Evolutionary conservation across 352 stramenopile genomes (phyloP).

Genomic region (Hyaloperonospora brassicae): DNA sequence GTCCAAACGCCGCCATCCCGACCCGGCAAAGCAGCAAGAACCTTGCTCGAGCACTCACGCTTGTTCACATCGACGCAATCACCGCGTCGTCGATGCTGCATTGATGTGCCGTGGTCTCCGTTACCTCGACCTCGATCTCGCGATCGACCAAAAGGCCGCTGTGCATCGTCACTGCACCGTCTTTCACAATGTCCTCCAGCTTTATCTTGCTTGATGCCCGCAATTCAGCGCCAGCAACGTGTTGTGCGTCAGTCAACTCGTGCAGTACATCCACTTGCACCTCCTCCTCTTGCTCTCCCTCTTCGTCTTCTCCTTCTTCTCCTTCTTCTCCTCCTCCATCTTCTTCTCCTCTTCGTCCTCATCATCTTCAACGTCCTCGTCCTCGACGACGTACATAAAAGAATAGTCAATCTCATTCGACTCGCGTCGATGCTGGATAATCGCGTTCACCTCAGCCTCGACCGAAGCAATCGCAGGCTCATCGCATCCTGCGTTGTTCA

Average conservation of each 20-base stretch:
- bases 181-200: conserved; percentile 12
- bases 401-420: conserved; percentile 80
- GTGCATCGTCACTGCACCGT: conserved; percentile 13
- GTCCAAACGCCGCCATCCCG: neutral
- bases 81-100: conserved; percentile 15
- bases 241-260: conserved; percentile 15
- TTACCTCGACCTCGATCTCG: conserved; percentile 7
- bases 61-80: conserved; percentile 12
- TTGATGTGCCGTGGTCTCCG: conserved; percentile 16
- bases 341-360: conserved; percentile 16
- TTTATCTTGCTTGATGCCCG: conserved; percentile 17
- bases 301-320: conserved; percentile 28
- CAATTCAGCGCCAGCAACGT: conserved; percentile 11
- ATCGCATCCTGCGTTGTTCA: conserved; percentile 70
- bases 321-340: conserved; percentile 7
- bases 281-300: conserved; percentile 25
- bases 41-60: neutral
- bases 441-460: conserved; percentile 75
- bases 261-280: conserved; percentile 25
- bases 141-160: conserved; percentile 12
- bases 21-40: neutral
- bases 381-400: conserved; percentile 56
- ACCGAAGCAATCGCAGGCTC: conserved; percentile 62
- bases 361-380: conserved; percentile 31
- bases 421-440: conserved; percentile 71